These are phyloP conservation scores for Pugionium dolabratum DNA, from an alignment of 345 rosid species.

Conservation along the genomic window DNA sequence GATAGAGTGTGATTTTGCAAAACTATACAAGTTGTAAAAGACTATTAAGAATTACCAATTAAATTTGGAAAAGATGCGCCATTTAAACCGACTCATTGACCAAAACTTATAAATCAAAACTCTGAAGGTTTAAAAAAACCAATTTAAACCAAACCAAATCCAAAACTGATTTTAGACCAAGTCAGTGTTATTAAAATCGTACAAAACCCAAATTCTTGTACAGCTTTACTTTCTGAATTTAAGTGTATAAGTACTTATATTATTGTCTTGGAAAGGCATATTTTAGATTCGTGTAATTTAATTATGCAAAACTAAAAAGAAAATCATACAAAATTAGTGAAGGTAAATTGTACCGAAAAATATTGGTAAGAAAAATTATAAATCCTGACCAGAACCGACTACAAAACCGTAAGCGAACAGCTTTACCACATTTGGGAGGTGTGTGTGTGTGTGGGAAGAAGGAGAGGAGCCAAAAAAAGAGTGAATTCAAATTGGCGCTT, in stretches of 20 bases:
- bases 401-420: slow-evolving; percentile 30
- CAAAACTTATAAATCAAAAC: neutral
- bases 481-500: slow-evolving; percentile 40
- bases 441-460: neutral
- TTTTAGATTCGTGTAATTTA: neutral
- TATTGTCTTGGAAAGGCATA: too few species aligned
- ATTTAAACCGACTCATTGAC: neutral
- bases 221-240: neutral
- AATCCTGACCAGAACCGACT: slow-evolving; percentile 11
- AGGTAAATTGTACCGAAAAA: neutral
- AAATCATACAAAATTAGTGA: neutral
- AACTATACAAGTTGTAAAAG: neutral
- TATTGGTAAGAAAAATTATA: neutral
- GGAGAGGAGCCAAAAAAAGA: slow-evolving; percentile 24
- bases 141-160: slow-evolving; percentile 8
- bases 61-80: neutral
- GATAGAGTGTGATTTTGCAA: neutral
- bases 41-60: neutral
- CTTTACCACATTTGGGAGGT: slow-evolving; percentile 27
- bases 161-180: slow-evolving; percentile 11
- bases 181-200: neutral
- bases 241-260: too few species aligned
- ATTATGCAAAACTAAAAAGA: neutral
- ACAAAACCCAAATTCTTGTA: neutral
- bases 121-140: neutral